Percentiles rank a stretch among this genome's conserved stretches.
Conservation (phyloP, 2,329 filamentous ascomycete species). For the Graphiopsis chlorocephala region DNA sequence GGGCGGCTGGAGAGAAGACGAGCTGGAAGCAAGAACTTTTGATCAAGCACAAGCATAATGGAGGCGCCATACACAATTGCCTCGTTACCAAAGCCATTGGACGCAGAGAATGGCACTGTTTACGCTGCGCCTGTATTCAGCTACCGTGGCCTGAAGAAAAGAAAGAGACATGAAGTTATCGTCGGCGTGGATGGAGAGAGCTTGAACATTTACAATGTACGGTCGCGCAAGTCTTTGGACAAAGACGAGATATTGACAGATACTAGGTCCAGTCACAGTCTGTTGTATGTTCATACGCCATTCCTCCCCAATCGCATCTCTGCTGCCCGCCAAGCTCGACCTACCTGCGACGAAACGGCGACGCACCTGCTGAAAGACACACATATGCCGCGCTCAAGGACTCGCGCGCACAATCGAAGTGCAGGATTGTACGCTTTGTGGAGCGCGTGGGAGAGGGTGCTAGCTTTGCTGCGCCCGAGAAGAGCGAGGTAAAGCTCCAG, state of each 20-base stretch:
- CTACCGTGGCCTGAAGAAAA: conserved; percentile 55
- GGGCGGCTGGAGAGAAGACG: not conserved
- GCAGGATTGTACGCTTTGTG: conserved; percentile 54
- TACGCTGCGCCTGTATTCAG: conserved; percentile 51
- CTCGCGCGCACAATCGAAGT: conserved; percentile 45
- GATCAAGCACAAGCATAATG: conserved; percentile 16
- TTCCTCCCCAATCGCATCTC: conserved; percentile 59
- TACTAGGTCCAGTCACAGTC: conserved; percentile 59
- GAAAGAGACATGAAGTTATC: conserved; percentile 61
- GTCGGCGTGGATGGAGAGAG: conserved; percentile 60
- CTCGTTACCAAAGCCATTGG: conserved; percentile 43
- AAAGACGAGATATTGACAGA: conserved; percentile 18
- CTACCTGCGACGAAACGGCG: conserved; percentile 48
- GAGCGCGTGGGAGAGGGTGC: conserved; percentile 45
- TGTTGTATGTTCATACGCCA: conserved; percentile 59
- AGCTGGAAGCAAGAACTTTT: conserved; percentile 6
- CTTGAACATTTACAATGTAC: conserved; percentile 62
- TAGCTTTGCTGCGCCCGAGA: conserved; percentile 25
- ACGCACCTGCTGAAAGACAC: conserved; percentile 47
- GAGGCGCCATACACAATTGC: conserved; percentile 42
- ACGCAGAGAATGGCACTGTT: conserved; percentile 39
- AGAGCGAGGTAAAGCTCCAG: conserved; percentile 26
- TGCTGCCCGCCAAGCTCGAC: conserved; percentile 58
- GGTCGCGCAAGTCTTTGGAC: conserved; percentile 9
- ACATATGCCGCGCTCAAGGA: conserved; percentile 55